Percentiles rank a stretch among this genome's conserved stretches.
Evolutionary conservation across 2,329 filamentous ascomycete genomes (phyloP).

Genomic region (Ophiostoma sp.): DNA sequence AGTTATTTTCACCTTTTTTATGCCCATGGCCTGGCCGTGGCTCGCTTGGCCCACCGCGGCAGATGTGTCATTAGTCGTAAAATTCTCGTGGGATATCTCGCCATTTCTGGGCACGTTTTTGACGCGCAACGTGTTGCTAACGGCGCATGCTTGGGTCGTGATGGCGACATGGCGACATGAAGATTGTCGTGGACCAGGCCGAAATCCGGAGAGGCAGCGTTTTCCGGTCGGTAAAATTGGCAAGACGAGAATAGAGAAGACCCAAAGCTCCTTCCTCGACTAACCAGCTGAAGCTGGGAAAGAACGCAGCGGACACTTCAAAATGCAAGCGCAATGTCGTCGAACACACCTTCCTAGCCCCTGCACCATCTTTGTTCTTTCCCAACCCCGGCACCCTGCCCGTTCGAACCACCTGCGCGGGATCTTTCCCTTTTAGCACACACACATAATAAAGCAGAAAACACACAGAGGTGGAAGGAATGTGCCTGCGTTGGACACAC

Average conservation of each 20-base stretch:
- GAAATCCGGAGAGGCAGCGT: background rate
- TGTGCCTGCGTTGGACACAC: background rate
- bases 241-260: background rate
- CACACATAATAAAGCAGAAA: background rate
- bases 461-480: background rate
- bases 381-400: background rate
- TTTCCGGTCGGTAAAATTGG: background rate
- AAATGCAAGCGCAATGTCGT: no score
- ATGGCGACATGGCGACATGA: background rate
- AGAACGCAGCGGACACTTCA: background rate
- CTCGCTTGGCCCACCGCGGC: background rate
- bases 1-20: no score
- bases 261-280: background rate
- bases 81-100: background rate
- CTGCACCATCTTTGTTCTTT: background rate
- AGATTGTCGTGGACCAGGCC: background rate
- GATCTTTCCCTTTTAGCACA: conserved; percentile 21
- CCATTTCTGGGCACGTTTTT: background rate
- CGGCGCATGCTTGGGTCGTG: background rate
- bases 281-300: background rate
- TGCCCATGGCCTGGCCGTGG: background rate
- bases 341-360: background rate
- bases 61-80: background rate
- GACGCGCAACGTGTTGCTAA: background rate
- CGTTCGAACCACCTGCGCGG: conserved; percentile 16